Evolutionary conservation across 768 basidiomycete species (phyloP), one percentile per base, ranked within the genome.

Genomic region (Macrolepiota dolichaula): DNA sequence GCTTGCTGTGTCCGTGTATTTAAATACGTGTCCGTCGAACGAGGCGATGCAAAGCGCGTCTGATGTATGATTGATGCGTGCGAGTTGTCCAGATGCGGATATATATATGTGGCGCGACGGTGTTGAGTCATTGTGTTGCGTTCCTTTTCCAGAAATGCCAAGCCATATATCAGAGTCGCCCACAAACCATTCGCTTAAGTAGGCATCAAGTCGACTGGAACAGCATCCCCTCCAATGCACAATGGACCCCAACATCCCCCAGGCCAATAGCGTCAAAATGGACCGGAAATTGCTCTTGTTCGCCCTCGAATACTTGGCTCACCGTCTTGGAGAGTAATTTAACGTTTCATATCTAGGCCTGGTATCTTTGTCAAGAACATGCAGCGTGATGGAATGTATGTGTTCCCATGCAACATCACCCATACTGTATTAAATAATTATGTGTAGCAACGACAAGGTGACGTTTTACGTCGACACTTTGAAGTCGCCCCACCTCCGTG

Each of bases 321-420:
- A 71, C 0, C 78, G 80, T 12, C 72, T 85, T 1, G 69, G 76
- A 12, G 63, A 68, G 1, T 71, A 70, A 4, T 89, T 89, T 1
- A 51, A 40, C 9, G 22, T 40, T 13, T 53, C 44, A 53, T 49
- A 3, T 13, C 51, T 15, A 84, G 85, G 46, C 86, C 86, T 49
- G 87, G 87, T 66, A 87, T 88, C 67, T 87, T 79, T 62, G 85
- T 86, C 56, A 82, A 74, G 71, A 89, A 89, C 71, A 89, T 89
- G 88, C 86, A 88, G 70, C 75, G 75, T 4, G 81, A 88, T 66
- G 86, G 86, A 68, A 74, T 87, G 86, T 87, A 71, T 64, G 85
- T 68, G n/a, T 29, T 15, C 13, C 11, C 7, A 32, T 15, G 4
- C 32, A 15, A 0, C 2, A 2, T 37, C 13, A 35, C 51, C n/a